phyloP scores from a whole-genome alignment of 805 yeast genomes.

The Starmerella sirachaensis region DNA sequence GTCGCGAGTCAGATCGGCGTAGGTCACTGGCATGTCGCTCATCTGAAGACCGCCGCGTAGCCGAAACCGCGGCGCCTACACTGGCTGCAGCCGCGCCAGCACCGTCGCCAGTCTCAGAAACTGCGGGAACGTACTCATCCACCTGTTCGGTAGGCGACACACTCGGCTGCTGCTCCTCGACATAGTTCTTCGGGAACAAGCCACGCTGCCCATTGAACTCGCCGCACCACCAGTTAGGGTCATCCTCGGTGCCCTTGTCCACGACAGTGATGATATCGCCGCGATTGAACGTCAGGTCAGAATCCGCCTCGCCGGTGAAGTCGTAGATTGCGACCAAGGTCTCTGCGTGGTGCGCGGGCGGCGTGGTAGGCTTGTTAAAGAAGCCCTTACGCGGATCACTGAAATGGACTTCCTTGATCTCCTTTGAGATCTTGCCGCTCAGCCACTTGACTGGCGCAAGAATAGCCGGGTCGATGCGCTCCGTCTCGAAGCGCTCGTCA shows the following conservation, averaged over 20 bases:
- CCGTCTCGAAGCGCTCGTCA: not conserved
- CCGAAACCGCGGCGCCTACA: not conserved
- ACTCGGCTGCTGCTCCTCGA: conserved; percentile 14
- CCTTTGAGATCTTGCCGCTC: conserved; percentile 8
- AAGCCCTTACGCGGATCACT: conserved; percentile 16
- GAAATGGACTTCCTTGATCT: conserved; percentile 11
- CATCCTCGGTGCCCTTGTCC: conserved; percentile 29
- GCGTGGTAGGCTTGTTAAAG: conserved; percentile 13
- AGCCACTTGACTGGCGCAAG: conserved; percentile 12
- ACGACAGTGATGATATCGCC: conserved; percentile 31
- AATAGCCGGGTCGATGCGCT: conserved; percentile 7
- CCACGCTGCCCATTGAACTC: conserved; percentile 34
- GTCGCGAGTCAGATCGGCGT: not conserved
- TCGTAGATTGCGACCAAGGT: conserved; percentile 28
- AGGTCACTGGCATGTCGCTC: not conserved
- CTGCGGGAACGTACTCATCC: conserved; percentile 13
- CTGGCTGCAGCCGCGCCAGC: not conserved
- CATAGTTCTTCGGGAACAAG: conserved; percentile 38
- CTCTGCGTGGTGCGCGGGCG: conserved; percentile 13
- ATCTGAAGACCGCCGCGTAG: not conserved
- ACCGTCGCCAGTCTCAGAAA: not conserved
- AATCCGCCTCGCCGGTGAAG: conserved; percentile 29
- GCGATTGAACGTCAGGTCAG: conserved; percentile 29
- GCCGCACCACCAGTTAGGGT: conserved; percentile 43
- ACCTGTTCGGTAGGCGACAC: not conserved